Evolutionary conservation across 129 eudicot genomes (phyloP), one percentile per base, ranked within the genome.

Genomic region (Solidago caesia): DNA sequence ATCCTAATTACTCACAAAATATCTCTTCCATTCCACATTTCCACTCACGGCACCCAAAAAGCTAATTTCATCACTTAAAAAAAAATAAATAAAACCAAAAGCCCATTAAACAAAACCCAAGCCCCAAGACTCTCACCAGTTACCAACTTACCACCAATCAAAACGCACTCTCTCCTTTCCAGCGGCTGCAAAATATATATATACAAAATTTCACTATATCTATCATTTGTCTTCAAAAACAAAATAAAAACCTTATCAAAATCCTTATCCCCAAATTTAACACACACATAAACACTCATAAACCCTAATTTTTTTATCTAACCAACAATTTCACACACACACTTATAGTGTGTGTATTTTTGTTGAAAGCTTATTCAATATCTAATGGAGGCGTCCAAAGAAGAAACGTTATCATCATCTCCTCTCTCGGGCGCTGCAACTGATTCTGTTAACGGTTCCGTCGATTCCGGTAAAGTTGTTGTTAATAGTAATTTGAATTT

Each of bases 341-440:
- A 33, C 39, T 3, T 4, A 44, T 47, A 3, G 6, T 44, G 53
- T 4, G 62, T 33, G 39, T 33, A 33, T 33, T 33, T 33, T 33
- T 33, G 3, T 33, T 33, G 39, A 33, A 33, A 33, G 2, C 39
- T 0, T 14, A 7, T 2, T 42, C n/a, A 7, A 62, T 7, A 26
- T 79, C 26, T 4, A 42, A 42, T 46, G 81, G 70, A 86, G 92
- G 92, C 82, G 13, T 69, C 80, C 5, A 80, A 84, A 76, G 86
- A 82, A 76, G 81, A 81, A 9, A n/a, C 77, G 12, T 83, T 1
- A 33, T 33, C 39, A 33, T 1, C 39, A 3, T 33, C 39, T 33
- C 39, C 58, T 75, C 75, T 56, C 44, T 46, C 88, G 77, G 91
- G 87, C 75, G 63, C 52, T 81, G 62, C 51, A 68, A 56, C 39